Percentiles rank a stretch among this genome's conserved stretches.
phyloP scores from a whole-genome alignment of 2,329 filamentous ascomycete genomes.

The Xylaria sp. region DNA sequence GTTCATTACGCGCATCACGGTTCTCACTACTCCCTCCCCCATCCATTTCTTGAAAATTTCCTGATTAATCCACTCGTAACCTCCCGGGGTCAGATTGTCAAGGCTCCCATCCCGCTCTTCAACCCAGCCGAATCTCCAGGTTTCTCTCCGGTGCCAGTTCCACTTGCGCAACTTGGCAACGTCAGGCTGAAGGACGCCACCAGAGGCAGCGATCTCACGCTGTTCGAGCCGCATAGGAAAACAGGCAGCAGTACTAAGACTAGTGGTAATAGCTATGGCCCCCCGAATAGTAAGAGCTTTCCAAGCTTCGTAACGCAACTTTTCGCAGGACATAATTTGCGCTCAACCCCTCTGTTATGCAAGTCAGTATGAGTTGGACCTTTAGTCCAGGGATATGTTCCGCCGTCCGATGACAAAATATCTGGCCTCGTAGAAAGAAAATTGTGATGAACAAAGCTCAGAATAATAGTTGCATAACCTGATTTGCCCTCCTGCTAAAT shows the following conservation, averaged over 20 bases:
- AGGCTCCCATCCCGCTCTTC: constrained; percentile 14
- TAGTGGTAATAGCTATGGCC: constrained; percentile 17
- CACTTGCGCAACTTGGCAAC: constrained; percentile 1
- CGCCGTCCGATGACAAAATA: not conserved
- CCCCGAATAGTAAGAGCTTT: constrained; percentile 16
- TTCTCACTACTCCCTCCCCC: not conserved
- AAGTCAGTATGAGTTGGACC: constrained; percentile 24
- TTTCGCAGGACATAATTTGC: constrained; percentile 26
- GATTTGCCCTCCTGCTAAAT: not conserved
- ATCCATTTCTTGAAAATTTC: not conserved
- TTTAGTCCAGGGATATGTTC: constrained; percentile 15
- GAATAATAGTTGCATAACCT: constrained; percentile 7
- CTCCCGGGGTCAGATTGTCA: not conserved
- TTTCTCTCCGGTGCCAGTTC: not conserved
- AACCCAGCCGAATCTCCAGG: constrained; percentile 10
- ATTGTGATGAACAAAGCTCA: constrained; percentile 10
- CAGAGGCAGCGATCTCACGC: constrained; percentile 12
- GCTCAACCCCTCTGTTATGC: constrained; percentile 22
- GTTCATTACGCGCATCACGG: not conserved
- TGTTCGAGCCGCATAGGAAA: constrained; percentile 29
- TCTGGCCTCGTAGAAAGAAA: not conserved
- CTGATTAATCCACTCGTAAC: not conserved
- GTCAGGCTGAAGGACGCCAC: constrained; percentile 11
- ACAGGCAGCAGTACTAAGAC: constrained; percentile 1
- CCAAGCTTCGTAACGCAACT: constrained; percentile 21